Conservation (phyloP, 345 rosid species). For the Mangifera indica region DNA sequence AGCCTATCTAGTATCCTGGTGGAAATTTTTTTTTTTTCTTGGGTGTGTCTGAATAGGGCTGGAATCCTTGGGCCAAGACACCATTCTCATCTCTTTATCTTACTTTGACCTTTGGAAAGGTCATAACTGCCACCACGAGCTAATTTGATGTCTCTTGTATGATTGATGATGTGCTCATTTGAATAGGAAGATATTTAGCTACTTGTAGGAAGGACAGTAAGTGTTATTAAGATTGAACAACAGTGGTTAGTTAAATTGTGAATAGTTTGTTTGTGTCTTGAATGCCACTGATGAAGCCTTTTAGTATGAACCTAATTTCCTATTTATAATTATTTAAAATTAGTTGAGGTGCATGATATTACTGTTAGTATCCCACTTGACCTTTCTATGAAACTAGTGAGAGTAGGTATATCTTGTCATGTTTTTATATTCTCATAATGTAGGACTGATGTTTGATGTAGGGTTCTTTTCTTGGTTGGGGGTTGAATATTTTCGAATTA, state of each 20-base stretch:
- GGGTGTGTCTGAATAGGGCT: neutral
- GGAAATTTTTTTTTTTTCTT: neutral
- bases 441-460: neutral
- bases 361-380: neutral
- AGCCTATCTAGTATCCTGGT: neutral
- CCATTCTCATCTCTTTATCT: neutral
- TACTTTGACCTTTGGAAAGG: neutral
- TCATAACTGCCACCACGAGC: neutral
- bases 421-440: neutral
- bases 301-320: neutral
- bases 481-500: neutral
- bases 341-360: neutral
- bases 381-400: neutral
- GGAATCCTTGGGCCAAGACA: neutral
- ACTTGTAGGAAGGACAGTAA: neutral
- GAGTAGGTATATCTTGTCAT: neutral
- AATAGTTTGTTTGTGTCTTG: neutral
- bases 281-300: neutral
- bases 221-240: neutral
- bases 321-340: neutral
- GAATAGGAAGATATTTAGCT: conserved; percentile 4
- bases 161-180: neutral
- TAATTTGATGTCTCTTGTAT: too few species aligned
- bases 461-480: neutral
- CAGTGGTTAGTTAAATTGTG: conserved; percentile 7